Conservation (phyloP, 768 basidiomycete species). For the Rhizopogon vesiculosus region DNA sequence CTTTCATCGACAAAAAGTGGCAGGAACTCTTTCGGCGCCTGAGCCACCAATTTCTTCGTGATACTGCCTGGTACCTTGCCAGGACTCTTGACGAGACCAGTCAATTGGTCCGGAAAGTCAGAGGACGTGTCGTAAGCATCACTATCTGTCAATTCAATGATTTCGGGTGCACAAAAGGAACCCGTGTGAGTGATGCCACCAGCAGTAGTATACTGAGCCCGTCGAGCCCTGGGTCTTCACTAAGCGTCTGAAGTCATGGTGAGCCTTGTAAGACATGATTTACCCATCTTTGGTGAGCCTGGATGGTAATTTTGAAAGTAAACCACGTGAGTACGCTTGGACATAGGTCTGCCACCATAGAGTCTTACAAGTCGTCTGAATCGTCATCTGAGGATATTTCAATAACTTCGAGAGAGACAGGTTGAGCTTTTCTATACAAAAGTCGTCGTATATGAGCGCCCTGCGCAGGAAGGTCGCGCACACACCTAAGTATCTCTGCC, state of each 20-base stretch:
- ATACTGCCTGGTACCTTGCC: conserved; percentile 1
- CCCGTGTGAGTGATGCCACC: not conserved
- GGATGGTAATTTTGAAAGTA: conserved; percentile 3
- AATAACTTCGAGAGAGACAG: conserved; percentile 34
- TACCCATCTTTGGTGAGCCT: not conserved
- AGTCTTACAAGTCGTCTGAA: conserved; percentile 28
- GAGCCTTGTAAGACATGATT: not conserved
- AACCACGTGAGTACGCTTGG: conserved; percentile 1
- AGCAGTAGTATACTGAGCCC: not conserved
- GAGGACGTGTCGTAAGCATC: conserved; percentile 14
- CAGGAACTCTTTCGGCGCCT: conserved; percentile 1
- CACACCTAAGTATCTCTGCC: conserved; percentile 37
- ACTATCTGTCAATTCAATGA: conserved; percentile 28
- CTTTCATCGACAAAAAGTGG: conserved; percentile 24
- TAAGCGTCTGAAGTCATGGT: not conserved
- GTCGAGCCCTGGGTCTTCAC: not conserved
- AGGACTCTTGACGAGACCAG: conserved; percentile 15
- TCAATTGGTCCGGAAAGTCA: conserved; percentile 19
- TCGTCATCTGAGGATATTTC: conserved; percentile 51
- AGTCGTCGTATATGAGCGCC: not conserved
- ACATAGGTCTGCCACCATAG: conserved; percentile 10
- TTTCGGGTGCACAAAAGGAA: conserved; percentile 6
- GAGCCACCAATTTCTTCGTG: conserved; percentile 6
- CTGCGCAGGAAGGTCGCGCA: not conserved
- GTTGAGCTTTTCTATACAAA: not conserved